phyloP scores from a whole-genome alignment of 78 protist genomes.

The Thecamonas trahens region DNA sequence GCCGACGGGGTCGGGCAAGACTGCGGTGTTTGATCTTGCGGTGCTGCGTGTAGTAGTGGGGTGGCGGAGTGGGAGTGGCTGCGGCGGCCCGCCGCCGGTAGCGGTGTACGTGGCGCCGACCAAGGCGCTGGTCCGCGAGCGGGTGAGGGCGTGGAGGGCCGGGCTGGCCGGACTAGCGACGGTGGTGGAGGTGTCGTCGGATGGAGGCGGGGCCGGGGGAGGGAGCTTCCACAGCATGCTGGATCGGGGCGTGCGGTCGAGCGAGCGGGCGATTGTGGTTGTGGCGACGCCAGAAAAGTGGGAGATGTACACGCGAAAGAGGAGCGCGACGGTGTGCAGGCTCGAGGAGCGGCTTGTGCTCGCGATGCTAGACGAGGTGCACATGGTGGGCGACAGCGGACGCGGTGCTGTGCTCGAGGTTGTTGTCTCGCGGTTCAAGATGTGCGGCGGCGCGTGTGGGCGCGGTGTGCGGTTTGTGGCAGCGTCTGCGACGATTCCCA shows the following conservation, averaged over 20 bases:
- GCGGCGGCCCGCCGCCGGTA: no score
- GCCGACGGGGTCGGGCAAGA: no score
- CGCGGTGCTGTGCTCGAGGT: slow-evolving; percentile 68
- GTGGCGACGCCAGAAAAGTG: slow-evolving; percentile 84
- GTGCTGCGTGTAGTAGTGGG: no score
- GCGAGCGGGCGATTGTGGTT: slow-evolving; percentile 40
- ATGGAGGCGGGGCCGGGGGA: slow-evolving; percentile 61
- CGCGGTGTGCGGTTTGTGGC: no score
- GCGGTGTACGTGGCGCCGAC: slow-evolving; percentile 83
- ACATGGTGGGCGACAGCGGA: slow-evolving; percentile 61
- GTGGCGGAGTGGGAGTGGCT: no score
- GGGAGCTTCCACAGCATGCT: no score
- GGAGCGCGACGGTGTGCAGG: slow-evolving; percentile 49
- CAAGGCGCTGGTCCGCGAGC: slow-evolving; percentile 82
- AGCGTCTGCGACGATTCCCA: no score
- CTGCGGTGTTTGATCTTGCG: no score
- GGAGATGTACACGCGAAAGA: slow-evolving; percentile 66
- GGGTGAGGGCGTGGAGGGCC: slow-evolving; percentile 67
- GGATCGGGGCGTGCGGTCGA: slow-evolving; percentile 44
- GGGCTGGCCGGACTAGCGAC: slow-evolving; percentile 29
- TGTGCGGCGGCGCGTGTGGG: no score
- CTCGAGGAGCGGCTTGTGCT: slow-evolving; percentile 28
- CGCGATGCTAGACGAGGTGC: slow-evolving; percentile 68
- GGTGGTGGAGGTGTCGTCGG: slow-evolving; percentile 43
- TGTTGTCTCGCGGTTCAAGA: slow-evolving; percentile 42